These are phyloP conservation scores for Cyathus striatus DNA, from an alignment of 768 basidiomycete species.

Conservation along the genomic window DNA sequence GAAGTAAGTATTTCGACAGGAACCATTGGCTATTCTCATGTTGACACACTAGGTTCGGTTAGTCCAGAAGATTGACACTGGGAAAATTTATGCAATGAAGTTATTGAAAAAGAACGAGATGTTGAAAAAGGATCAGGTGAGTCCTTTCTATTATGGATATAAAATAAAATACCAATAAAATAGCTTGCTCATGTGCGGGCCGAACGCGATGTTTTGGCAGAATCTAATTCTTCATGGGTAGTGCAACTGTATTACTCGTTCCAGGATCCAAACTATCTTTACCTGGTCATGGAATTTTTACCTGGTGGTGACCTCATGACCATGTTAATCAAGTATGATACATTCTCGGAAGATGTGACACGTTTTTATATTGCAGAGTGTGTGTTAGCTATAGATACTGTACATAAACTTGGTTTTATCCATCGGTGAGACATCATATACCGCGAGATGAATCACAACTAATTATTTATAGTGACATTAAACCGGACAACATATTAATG, in stretches of 20 bases:
- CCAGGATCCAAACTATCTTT: conserved; percentile 88
- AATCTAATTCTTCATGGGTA: conserved; percentile 94
- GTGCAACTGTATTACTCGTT: conserved; percentile 98
- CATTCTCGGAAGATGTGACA: conserved; percentile 96
- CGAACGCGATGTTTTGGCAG: conserved; percentile 93
- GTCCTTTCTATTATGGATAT: conserved; percentile 10
- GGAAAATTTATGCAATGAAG: conserved; percentile 99
- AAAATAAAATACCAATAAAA: too few species aligned
- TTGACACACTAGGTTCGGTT: conserved; percentile 61
- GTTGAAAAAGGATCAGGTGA: conserved; percentile 97
- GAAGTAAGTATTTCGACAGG: conserved; percentile 65
- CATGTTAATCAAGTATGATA: conserved; percentile 99
- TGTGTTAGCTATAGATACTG: conserved; percentile 94
- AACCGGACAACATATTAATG: conserved; percentile 89
- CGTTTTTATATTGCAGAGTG: conserved; percentile 99
- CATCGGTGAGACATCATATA: conserved; percentile 61
- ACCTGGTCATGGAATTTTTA: conserved; percentile 98
- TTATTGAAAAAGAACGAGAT: conserved; percentile 95
- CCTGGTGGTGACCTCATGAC: conserved; percentile 99
- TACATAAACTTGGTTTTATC: conserved; percentile 95
- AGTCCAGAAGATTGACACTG: conserved; percentile 94
- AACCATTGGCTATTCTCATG: neutral
- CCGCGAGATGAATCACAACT: neutral
- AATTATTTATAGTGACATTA: conserved; percentile 73
- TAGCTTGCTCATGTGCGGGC: conserved; percentile 97